Evolutionary conservation across 2,329 filamentous ascomycete genomes (phyloP).

Genomic region (Knufia fluminis): DNA sequence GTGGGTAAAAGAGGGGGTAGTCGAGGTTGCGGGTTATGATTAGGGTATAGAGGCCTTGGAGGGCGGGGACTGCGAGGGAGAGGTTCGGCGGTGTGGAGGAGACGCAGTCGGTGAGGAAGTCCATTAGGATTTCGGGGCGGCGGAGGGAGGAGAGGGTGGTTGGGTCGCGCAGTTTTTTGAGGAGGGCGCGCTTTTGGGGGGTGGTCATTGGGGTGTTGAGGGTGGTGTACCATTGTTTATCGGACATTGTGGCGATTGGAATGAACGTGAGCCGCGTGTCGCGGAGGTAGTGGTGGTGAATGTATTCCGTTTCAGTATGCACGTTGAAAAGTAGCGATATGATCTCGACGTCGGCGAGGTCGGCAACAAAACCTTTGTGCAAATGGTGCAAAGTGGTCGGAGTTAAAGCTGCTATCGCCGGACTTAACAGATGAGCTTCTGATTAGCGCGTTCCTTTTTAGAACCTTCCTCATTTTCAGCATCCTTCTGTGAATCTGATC

Average conservation of each 20-base stretch:
- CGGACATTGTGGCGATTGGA: conserved; percentile 7
- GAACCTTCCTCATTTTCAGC: too few species aligned
- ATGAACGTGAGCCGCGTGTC: neutral
- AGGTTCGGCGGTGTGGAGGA: conserved; percentile 62
- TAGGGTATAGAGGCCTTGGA: conserved; percentile 89
- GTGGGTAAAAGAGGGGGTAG: conserved; percentile 87
- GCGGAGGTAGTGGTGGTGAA: too few species aligned
- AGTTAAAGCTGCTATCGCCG: too few species aligned
- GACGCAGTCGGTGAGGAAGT: conserved; percentile 94
- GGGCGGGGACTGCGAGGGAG: conserved; percentile 66
- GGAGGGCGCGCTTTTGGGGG: conserved; percentile 67
- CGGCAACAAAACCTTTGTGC: too few species aligned
- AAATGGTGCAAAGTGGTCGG: too few species aligned
- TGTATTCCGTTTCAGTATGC: too few species aligned
- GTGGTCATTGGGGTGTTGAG: conserved; percentile 45
- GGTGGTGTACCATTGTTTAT: conserved; percentile 18
- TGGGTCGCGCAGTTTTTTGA: conserved; percentile 38
- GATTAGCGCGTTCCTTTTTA: too few species aligned
- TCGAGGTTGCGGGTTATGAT: conserved; percentile 91
- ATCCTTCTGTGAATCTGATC: too few species aligned
- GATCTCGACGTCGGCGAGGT: too few species aligned
- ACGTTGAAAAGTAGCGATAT: too few species aligned
- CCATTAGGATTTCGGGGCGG: conserved; percentile 81
- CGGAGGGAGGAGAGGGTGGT: conserved; percentile 56
- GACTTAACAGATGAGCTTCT: too few species aligned